These are phyloP conservation scores for Phytophthora pluvialis DNA, from an alignment of 352 stramenopile species.

Conservation along the genomic window DNA sequence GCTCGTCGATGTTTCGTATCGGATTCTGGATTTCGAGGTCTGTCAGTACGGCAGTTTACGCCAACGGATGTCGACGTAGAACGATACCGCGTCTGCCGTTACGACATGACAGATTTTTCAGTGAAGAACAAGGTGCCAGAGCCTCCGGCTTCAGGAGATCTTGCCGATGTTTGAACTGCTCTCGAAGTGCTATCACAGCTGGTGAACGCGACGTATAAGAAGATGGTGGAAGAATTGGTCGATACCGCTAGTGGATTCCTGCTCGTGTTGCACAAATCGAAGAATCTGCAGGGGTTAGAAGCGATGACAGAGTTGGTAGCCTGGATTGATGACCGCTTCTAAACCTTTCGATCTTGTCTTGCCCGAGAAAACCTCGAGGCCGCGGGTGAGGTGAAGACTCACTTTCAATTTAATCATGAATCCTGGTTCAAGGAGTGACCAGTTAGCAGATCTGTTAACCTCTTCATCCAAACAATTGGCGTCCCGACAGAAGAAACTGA, in stretches of 20 bases:
- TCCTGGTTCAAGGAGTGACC: conserved; percentile 7
- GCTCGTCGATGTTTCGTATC: conserved; percentile 15
- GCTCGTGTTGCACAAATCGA: background rate
- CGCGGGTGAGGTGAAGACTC: background rate
- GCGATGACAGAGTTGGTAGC: conserved; percentile 8
- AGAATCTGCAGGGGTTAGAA: background rate
- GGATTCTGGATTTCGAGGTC: conserved; percentile 21
- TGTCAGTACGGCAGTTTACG: conserved; percentile 10
- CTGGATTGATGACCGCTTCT: conserved; percentile 18
- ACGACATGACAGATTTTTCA: conserved; percentile 27
- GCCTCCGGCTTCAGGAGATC: background rate
- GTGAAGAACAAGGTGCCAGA: conserved; percentile 16
- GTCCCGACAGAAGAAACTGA: too few species aligned
- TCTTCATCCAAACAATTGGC: too few species aligned
- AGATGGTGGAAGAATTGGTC: background rate
- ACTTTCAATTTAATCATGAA: conserved; percentile 12
- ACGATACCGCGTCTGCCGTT: background rate
- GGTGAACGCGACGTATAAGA: conserved; percentile 10
- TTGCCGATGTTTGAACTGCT: background rate
- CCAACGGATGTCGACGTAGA: conserved; percentile 4
- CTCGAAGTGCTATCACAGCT: conserved; percentile 1
- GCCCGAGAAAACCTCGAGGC: background rate
- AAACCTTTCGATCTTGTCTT: background rate
- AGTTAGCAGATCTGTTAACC: too few species aligned
- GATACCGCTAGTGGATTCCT: conserved; percentile 1